Base-by-base conservation (phyloP, 768 basidiomycete species). In the Dendrothele bispora region DNA sequence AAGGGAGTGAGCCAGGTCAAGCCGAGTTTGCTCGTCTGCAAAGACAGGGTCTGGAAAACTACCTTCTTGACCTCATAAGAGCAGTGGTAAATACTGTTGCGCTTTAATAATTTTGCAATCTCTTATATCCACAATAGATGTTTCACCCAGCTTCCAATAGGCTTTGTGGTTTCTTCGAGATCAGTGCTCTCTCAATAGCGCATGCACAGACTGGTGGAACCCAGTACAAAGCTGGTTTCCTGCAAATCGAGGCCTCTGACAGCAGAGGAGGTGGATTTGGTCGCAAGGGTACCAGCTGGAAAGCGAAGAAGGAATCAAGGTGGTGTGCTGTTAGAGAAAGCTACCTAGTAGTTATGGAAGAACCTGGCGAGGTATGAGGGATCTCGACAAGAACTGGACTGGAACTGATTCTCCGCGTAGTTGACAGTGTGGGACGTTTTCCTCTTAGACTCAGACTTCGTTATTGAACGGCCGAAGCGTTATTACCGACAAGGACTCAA, bases 241-340 rank as follows among this genome's bases (percentile, higher is more conserved):
- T 99, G 15, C 70, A 73, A 54, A 73, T 89, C 11, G 78, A 84
- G 50, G 63, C 75, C 2, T 67, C 68, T 26, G 74, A 78, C 24
- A 77, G 69, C 47, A 75, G 75, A 27, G 78, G 77, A 18, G 67
- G 71, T 2, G 78, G 75, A 1, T 85, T 86, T 50, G 83, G 86
- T 14, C 78, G 87, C 26, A 85, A 86, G 58, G 81, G 85, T 12
- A 69, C 74, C 1, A 69, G 75, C 14, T 79, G 85, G 73, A 70
- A 56, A 42, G 79, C 76, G 52, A 80, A 75, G 59, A 84, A 82
- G 55, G 78, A 84, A 47, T 78, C 79, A 29, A 80, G 85, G 47
- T 98, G 97, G 97, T 95, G 92, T 66, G 82, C 90, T 39, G 82
- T 98, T 11, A 78, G 95, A 7, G 95, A 98, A 55, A 90, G 88